Percentiles rank a stretch among this genome's conserved stretches.
phyloP scores from a whole-genome alignment of 2,329 filamentous ascomycete species.

The Xylaria sp. region DNA sequence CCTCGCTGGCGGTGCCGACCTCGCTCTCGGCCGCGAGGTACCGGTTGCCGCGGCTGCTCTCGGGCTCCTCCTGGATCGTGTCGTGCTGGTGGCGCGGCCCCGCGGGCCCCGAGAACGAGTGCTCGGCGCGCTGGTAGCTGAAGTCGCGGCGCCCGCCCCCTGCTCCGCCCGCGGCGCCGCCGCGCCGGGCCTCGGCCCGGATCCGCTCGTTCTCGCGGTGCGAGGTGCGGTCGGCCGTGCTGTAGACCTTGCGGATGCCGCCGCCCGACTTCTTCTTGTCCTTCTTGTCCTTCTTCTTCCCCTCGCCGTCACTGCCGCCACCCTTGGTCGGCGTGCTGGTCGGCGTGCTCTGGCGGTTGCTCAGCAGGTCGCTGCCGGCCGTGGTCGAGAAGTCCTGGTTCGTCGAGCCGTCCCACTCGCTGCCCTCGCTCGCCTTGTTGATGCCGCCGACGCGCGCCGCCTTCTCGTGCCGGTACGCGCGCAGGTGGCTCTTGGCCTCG shows the following conservation, averaged over 20 bases:
- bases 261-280: slow-evolving; percentile 38
- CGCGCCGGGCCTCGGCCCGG: slow-evolving; percentile 57
- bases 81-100: slow-evolving; percentile 21
- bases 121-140: slow-evolving; percentile 52
- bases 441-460: slow-evolving; percentile 85
- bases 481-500: slow-evolving; percentile 68
- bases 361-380: slow-evolving; percentile 63
- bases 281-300: slow-evolving; percentile 4
- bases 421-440: slow-evolving; percentile 80
- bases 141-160: slow-evolving; percentile 49
- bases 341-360: slow-evolving; percentile 59
- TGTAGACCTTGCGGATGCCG: slow-evolving; percentile 65
- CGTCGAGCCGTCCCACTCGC: slow-evolving; percentile 74
- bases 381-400: slow-evolving; percentile 70
- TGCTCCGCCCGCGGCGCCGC: slow-evolving; percentile 53
- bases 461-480: slow-evolving; percentile 84
- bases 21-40: slow-evolving; percentile 44
- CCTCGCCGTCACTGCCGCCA: slow-evolving; percentile 3
- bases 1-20: slow-evolving; percentile 46
- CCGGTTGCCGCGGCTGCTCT: slow-evolving; percentile 21
- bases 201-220: slow-evolving; percentile 57
- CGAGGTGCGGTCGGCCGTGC: slow-evolving; percentile 57
- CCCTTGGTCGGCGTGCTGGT: slow-evolving; percentile 56
- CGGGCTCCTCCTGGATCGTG: slow-evolving; percentile 35
- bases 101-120: slow-evolving; percentile 10